A percentile compares a stretch with the other conserved stretches of the same genome.
Conservation (phyloP, 768 basidiomycete species). For the Chlorophyllum brunneum region DNA sequence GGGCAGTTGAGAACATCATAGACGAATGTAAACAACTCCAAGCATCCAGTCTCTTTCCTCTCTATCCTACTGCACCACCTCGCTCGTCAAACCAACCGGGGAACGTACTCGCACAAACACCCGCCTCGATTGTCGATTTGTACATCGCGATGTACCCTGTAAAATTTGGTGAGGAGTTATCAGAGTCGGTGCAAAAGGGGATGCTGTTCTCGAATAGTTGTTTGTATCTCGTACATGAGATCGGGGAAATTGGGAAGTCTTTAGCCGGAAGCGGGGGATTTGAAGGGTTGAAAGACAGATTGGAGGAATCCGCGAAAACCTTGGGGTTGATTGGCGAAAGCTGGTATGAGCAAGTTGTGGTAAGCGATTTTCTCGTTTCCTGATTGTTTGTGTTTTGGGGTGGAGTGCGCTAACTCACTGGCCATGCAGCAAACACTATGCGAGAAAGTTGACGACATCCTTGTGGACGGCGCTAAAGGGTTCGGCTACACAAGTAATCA, state of each 20-base stretch:
- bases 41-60: constrained; percentile 47
- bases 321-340: constrained; percentile 58
- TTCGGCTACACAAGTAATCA: constrained; percentile 71
- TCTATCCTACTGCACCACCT: constrained; percentile 20
- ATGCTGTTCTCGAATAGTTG: constrained; percentile 87
- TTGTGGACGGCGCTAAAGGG: constrained; percentile 53
- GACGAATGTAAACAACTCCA: constrained; percentile 65
- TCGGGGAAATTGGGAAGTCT: constrained; percentile 35
- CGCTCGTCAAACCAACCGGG: constrained; percentile 39
- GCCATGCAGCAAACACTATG: constrained; percentile 45
- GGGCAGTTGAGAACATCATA: constrained; percentile 57
- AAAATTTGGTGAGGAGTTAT: constrained; percentile 43
- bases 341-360: constrained; percentile 70
- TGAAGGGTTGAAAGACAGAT: constrained; percentile 35
- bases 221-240: constrained; percentile 55
- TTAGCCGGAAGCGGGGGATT: constrained; percentile 8
- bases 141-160: constrained; percentile 78
- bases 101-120: constrained; percentile 53
- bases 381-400: background rate
- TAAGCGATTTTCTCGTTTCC: constrained; percentile 29
- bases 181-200: constrained; percentile 41
- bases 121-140: constrained; percentile 68
- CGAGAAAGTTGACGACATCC: constrained; percentile 36
- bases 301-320: constrained; percentile 47
- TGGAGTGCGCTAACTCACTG: constrained; percentile 3